Evolutionary conservation across 768 basidiomycete species (phyloP).

Genomic region (Terana coerulea): DNA sequence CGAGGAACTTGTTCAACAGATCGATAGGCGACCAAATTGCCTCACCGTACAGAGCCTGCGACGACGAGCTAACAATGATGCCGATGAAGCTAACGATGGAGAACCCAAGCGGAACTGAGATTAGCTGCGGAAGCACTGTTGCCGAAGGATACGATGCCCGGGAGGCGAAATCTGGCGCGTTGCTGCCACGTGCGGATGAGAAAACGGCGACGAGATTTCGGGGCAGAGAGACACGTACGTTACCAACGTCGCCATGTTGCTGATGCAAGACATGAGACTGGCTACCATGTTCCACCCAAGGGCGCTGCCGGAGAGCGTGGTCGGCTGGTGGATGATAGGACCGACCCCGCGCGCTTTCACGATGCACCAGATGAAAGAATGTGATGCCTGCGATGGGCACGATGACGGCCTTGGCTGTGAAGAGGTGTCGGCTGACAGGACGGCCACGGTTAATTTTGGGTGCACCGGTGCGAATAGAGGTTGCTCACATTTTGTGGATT

Average conservation of each 20-base stretch:
- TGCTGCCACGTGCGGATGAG: conserved; percentile 34
- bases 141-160: conserved; percentile 53
- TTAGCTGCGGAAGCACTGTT: conserved; percentile 61
- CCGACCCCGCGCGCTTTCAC: conserved; percentile 75
- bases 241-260: conserved; percentile 74
- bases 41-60: conserved; percentile 70
- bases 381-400: conserved; percentile 65
- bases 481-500: conserved; percentile 68
- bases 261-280: conserved; percentile 73
- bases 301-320: conserved; percentile 58
- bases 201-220: not conserved
- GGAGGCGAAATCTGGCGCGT: conserved; percentile 75
- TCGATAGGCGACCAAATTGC: conserved; percentile 80
- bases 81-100: conserved; percentile 75
- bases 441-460: conserved; percentile 5
- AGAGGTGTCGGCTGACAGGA: conserved; percentile 60
- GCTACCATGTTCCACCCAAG: conserved; percentile 75
- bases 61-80: conserved; percentile 78
- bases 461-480: conserved; percentile 2
- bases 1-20: conserved; percentile 63
- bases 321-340: conserved; percentile 64
- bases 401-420: conserved; percentile 73
- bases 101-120: conserved; percentile 71
- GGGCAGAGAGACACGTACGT: conserved; percentile 40
- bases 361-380: conserved; percentile 78